Base-by-base conservation (phyloP, 1,284 basidiomycete genomes). In the Ceratobasidium sp. region DNA sequence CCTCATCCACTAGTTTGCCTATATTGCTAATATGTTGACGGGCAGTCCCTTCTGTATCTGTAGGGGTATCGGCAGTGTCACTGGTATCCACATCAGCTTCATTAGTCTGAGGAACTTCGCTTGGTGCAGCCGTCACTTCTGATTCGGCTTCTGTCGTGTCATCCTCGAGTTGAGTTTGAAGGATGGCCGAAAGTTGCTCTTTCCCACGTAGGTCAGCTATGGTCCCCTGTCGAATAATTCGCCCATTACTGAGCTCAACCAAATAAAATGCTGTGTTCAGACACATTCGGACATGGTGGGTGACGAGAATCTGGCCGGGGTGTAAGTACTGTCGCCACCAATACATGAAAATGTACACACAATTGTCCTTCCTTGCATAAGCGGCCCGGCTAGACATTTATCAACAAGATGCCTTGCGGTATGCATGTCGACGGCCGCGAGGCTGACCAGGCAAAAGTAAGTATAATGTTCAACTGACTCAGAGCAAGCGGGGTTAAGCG, bases 341-440 rank as follows among this genome's bases (percentile, higher is more conserved):
- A 27, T 16, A 16, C 9, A 11, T 27, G 3, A 13, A n/a, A 19
- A 74, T 77, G 70, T 52, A 78, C 77, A 42, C 64, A 67, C 64
- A 68, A 92, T 82, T 0, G 90, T 93, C 14, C 91, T 82, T 52
- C 82, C 83, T 29, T 80, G 79, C 71, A 87, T 82, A 2, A 93
- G 79, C 0, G 83, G 79, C 9, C 90, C 86, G 8, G 80, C 81
- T 16, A 93, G 78, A 72, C 89, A 87, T 70, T 85, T 79, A 60
- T 83, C 79, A 49, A 88, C 84, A 9, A 91, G 80, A 73, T 90
- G 88, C 71, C 87, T 85, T 47, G 90, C 90, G 1, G 91, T 93
- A 74, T 94, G 91, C 78, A 92, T 91, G 77, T 96, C 93, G 7
- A 96, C 91, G 0, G 93, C 92, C 0, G 90, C 88, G 13, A 96